Percentiles rank a stretch among this genome's conserved stretches.
Conservation (phyloP, 768 basidiomycete species). For the Pilatotrama ljubarskyi region DNA sequence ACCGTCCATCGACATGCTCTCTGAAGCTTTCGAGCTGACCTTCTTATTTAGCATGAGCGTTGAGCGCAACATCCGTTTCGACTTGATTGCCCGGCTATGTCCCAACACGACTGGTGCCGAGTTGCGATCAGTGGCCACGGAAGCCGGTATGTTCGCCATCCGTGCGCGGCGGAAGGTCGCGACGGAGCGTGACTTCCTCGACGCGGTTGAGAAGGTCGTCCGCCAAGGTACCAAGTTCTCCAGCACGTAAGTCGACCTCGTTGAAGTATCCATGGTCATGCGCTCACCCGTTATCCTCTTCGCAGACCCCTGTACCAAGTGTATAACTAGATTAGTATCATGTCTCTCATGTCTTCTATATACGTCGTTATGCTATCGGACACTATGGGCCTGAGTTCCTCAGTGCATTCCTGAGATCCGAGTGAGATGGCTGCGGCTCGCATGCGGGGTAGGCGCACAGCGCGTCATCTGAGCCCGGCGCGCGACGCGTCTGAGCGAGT, state of each 20-base stretch:
- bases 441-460: background rate
- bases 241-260: slow-evolving; percentile 68
- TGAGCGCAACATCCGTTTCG: slow-evolving; percentile 95
- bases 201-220: slow-evolving; percentile 98
- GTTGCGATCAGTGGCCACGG: slow-evolving; percentile 93
- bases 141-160: slow-evolving; percentile 99
- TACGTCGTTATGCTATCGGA: slow-evolving; percentile 16
- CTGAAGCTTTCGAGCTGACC: slow-evolving; percentile 7
- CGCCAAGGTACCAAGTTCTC: slow-evolving; percentile 98
- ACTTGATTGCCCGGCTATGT: slow-evolving; percentile 94
- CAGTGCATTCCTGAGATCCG: background rate
- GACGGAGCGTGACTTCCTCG: slow-evolving; percentile 95
- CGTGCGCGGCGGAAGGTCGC: slow-evolving; percentile 95
- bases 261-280: background rate
- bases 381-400: background rate
- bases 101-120: slow-evolving; percentile 99
- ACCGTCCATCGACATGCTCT: background rate
- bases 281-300: slow-evolving; percentile 12
- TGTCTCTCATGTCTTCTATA: background rate
- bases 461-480: slow-evolving; percentile 2
- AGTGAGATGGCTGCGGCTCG: too few relatives aligned
- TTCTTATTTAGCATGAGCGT: slow-evolving; percentile 79
- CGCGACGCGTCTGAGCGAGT: slow-evolving; percentile 14
- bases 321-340: slow-evolving; percentile 67
- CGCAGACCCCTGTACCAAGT: slow-evolving; percentile 86